Evolutionary conservation across 768 basidiomycete genomes (phyloP), one percentile per base, ranked within the genome.

Genomic region (Lactarius tabidus): DNA sequence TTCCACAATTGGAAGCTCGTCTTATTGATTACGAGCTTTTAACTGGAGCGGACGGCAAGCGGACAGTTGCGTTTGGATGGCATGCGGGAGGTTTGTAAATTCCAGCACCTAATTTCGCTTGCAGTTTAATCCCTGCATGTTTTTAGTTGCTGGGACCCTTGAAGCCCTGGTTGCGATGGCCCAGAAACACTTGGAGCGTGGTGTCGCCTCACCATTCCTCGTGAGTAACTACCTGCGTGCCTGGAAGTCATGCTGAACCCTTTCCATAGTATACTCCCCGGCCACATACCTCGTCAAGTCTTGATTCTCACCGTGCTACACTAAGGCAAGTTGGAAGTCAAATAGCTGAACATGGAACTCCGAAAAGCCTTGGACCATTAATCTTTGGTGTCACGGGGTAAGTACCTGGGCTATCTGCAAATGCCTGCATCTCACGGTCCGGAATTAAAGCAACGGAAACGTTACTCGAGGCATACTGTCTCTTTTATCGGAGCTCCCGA

Each of bases 61-160:
- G 95, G 26, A 90, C 89, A 0, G 91, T 95, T 20, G 93, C 88
- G 0, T 96, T 97, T 77, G 95, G 94, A 1, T 94, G 88, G 87
- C 93, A 89, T 70, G 95, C 95, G 0, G 95, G 95, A 75, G 89
- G 91, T 92, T 64, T 58, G 84, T 70, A 29, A 26, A 35, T 1
- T 56, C 10, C 41, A 14, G n/a, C 7, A n/a, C 33, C 31, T 26
- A 26, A 39, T 59, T 2, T 8, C 23, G 6, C 43, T 54, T 41
- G 33, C 3, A 7, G 59, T 48, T 51, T 31, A 59, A 18, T 26
- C 26, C 15, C 18, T 12, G n/a, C 17, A 14, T 20, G 7, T 10
- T 60, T n/a, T 60, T 74, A 93, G 92, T 91, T 64, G 91, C 91
- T 14, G 94, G 93, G 15, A 87, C 86, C 8, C 83, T 93, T 2